Conservation (phyloP, 1,139 yeast genomes). For the Pichia sp. region DNA sequence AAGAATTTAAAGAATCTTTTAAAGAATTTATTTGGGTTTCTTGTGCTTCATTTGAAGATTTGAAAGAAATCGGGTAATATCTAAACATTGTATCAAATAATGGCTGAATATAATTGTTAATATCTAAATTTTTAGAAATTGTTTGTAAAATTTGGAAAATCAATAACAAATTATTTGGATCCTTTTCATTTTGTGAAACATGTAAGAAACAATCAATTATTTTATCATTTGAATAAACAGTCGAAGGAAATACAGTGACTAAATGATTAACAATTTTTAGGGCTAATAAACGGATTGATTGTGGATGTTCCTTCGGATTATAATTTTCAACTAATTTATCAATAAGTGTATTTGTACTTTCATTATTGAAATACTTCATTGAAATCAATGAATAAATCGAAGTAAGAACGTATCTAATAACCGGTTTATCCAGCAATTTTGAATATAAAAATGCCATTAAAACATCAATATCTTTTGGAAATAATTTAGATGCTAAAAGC, state of each 20-base stretch:
- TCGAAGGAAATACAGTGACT: background rate
- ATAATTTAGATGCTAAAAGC: constrained; percentile 37
- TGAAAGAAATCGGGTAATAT: constrained; percentile 93
- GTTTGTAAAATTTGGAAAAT: constrained; percentile 56
- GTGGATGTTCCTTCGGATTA: constrained; percentile 57
- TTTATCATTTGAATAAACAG: constrained; percentile 4
- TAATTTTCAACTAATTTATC: constrained; percentile 40
- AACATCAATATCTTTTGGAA: constrained; percentile 62
- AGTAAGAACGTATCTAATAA: constrained; percentile 46
- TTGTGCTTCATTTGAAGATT: constrained; percentile 91
- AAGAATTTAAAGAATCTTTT: constrained; percentile 50
- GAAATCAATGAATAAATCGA: constrained; percentile 50
- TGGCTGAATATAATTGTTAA: constrained; percentile 44
- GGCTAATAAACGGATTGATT: constrained; percentile 56
- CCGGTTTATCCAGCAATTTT: constrained; percentile 59
- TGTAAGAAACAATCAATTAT: constrained; percentile 56
- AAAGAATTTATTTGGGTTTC: constrained; percentile 71
- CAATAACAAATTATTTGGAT: constrained; percentile 74
- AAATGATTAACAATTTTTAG: constrained; percentile 41
- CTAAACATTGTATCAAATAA: constrained; percentile 87
- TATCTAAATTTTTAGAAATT: constrained; percentile 43
- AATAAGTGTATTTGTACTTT: constrained; percentile 36
- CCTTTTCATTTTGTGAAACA: constrained; percentile 83
- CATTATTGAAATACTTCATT: constrained; percentile 41
- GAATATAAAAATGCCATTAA: constrained; percentile 57